A percentile compares a stretch with the other conserved stretches of the same genome.
phyloP scores from a whole-genome alignment of 1,284 basidiomycete species.

The Gomphus bonarii region DNA sequence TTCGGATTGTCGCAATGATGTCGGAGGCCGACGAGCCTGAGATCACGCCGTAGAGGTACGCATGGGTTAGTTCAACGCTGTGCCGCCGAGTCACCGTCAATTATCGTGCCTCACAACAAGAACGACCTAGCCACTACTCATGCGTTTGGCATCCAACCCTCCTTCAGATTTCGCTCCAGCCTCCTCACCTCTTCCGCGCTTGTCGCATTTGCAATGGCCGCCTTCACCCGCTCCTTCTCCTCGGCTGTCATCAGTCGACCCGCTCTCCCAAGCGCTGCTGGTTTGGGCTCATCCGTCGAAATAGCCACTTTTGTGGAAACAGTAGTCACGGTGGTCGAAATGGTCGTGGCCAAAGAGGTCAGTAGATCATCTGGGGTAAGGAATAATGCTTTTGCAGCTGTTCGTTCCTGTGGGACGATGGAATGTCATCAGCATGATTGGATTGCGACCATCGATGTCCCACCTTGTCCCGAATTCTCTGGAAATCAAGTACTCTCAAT shows the following conservation, averaged over 20 bases:
- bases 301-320: slow-evolving; percentile 46
- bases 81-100: slow-evolving; percentile 12
- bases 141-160: slow-evolving; percentile 74
- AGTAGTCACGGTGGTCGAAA: slow-evolving; percentile 64
- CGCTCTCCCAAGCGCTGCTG: slow-evolving; percentile 47
- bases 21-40: not conserved
- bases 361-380: slow-evolving; percentile 65
- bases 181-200: slow-evolving; percentile 87
- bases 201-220: slow-evolving; percentile 83
- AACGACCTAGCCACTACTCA: slow-evolving; percentile 14
- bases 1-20: not conserved
- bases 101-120: slow-evolving; percentile 16
- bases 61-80: not conserved
- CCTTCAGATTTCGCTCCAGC: slow-evolving; percentile 79
- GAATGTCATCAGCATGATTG: not conserved
- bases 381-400: slow-evolving; percentile 65
- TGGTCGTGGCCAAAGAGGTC: slow-evolving; percentile 71
- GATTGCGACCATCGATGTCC: slow-evolving; percentile 28
- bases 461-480: slow-evolving; percentile 93
- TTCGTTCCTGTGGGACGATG: slow-evolving; percentile 50
- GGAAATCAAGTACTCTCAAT: slow-evolving; percentile 93
- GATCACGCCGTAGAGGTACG: not conserved
- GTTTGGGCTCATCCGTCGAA: slow-evolving; percentile 64
- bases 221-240: slow-evolving; percentile 82
- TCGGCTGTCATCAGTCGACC: slow-evolving; percentile 87